Percentiles rank a stretch among this genome's conserved stretches.
These are phyloP conservation scores for Vitis labrusca DNA, from an alignment of 164 flowering plant species.

Conservation along the genomic window DNA sequence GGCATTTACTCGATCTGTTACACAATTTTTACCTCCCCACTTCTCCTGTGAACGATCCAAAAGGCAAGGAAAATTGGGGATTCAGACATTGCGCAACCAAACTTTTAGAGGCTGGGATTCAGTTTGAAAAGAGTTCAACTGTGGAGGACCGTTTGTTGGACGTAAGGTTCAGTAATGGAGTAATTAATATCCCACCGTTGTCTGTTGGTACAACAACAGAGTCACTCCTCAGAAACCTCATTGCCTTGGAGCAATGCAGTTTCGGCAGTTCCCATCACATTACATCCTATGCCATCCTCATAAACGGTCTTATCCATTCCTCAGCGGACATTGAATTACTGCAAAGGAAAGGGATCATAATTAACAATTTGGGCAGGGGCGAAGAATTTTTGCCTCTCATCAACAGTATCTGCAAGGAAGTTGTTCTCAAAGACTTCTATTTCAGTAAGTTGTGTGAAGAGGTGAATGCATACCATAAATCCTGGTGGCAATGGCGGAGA, in stretches of 20 bases:
- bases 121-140: not conserved
- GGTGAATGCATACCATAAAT: not conserved
- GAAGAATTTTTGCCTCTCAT: not conserved
- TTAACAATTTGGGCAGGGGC: not conserved
- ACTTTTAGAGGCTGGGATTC: conserved; percentile 2
- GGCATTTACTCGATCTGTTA: conserved; percentile 3
- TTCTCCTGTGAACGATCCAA: not conserved
- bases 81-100: not conserved
- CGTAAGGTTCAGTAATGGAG: not conserved
- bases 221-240: conserved; percentile 6
- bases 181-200: not conserved
- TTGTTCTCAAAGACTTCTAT: not conserved
- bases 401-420: not conserved
- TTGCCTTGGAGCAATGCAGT: conserved; percentile 7
- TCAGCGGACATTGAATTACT: not conserved
- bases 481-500: not conserved
- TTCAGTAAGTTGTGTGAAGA: not conserved
- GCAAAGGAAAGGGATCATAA: not conserved
- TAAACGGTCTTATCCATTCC: not conserved
- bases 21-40: not conserved
- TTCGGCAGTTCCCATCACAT: not conserved
- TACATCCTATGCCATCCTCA: conserved; percentile 1
- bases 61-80: not conserved
- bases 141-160: not conserved
- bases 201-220: not conserved